Conservation (phyloP, 2,329 filamentous ascomycete genomes). For the Sarocladiaceae sp. region DNA sequence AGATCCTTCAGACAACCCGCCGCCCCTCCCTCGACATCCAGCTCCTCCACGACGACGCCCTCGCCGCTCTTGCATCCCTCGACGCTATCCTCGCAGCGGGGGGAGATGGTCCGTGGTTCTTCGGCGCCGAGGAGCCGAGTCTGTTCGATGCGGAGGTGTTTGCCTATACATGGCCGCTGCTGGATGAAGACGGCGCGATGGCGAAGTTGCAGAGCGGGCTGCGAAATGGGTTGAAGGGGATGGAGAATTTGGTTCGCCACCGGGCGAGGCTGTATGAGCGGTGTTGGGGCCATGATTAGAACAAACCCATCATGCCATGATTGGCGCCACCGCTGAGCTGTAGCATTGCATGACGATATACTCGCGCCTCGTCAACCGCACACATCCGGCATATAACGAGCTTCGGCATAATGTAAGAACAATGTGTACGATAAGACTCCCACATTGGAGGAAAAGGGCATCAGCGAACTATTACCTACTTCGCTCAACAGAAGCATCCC, state of each 20-base stretch:
- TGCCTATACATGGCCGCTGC: constrained; percentile 76
- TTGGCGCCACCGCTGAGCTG: no score
- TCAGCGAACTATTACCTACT: no score
- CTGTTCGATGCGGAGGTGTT: constrained; percentile 87
- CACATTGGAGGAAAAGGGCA: no score
- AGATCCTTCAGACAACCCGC: constrained; percentile 61
- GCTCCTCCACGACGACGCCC: constrained; percentile 36
- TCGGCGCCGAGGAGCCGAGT: constrained; percentile 47
- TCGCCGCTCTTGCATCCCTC: constrained; percentile 40
- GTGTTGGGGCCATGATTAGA: constrained; percentile 21
- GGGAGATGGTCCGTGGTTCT: constrained; percentile 38
- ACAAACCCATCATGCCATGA: constrained; percentile 6
- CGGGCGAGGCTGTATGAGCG: constrained; percentile 26
- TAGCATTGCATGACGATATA: no score
- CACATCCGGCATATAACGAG: background rate
- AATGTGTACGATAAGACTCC: no score
- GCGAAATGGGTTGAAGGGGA: constrained; percentile 45
- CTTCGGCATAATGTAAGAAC: background rate
- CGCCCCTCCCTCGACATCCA: constrained; percentile 22
- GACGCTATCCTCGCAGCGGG: constrained; percentile 31
- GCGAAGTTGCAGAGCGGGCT: constrained; percentile 50
- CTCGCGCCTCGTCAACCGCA: no score
- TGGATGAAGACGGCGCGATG: constrained; percentile 43
- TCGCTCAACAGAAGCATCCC: no score
- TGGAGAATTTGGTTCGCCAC: constrained; percentile 54